Base-by-base conservation (phyloP, 2,329 filamentous ascomycete species). In the Chaetomiaceae sp. region DNA sequence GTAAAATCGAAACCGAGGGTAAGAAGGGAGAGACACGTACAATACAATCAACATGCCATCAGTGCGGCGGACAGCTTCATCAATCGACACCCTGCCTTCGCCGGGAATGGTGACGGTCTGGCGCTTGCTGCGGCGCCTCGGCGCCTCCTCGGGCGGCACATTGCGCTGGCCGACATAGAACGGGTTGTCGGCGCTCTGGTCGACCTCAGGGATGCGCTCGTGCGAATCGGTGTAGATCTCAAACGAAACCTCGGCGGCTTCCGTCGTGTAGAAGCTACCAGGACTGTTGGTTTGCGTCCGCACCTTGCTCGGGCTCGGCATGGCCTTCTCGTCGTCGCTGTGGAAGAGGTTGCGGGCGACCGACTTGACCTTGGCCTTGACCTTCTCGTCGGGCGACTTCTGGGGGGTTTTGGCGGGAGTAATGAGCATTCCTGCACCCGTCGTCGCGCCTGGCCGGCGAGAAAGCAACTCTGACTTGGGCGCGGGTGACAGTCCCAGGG, bases 351-450 rank as follows among this genome's bases (percentile, higher is more conserved):
- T 84, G 66, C 82, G 79, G 25, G 82, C 79, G 58, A 86, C 73
- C 2, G 75, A 70, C 45, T 74, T 72, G 53, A 85, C 75, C 45
- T 75, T 75, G 57, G 76, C 73, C 47, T 74, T 70, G 23, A 74
- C 74, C 64, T 79, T 75, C 63, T 74, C 72, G 17, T 74, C 75
- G 1, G 76, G 75, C 43, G 79, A 75, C 73, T 87, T 89, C 68
- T 79, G 79, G 1, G 84, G 89, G 3, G 89, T 92, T 73, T 91
- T 91, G 59, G 83, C 80, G 2, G 89, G 89, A 3, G 89, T 92
- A 15, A 86, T 87, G 42, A 91, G 80, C 79, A 88, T 87, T 58
- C 75, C 77, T 51, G 69, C 63, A 51, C 66, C 49, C 23, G 51
- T 46, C 5, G 55, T 53, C 22, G 55, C 40, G 22, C 53, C 51